Conservation (phyloP, 331 rosid species). For the Telfairia occidentalis region DNA sequence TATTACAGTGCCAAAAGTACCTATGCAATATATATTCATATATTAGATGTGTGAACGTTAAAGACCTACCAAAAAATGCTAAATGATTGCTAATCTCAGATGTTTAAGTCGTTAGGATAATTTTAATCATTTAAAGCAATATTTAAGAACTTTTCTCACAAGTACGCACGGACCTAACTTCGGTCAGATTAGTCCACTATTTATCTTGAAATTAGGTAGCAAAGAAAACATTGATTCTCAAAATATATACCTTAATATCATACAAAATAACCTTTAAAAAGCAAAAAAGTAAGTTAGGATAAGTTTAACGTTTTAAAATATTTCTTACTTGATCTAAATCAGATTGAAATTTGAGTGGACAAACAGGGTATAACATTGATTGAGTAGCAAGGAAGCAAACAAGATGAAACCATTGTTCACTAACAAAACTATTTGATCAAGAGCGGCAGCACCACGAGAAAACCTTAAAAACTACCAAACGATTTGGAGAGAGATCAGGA, state of each 20-base stretch:
- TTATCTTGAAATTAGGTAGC: neutral
- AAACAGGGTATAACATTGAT: neutral
- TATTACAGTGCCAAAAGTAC: conserved; percentile 65
- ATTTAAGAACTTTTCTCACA: neutral
- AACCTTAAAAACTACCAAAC: neutral
- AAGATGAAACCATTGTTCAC: neutral
- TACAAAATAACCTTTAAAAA: neutral
- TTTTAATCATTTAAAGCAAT: neutral
- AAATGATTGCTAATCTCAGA: neutral
- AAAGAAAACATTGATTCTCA: neutral
- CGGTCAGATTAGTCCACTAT: neutral
- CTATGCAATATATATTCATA: conserved; percentile 23
- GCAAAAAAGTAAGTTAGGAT: neutral
- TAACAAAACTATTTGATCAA: neutral
- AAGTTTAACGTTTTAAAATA: neutral
- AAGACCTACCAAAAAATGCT: neutral
- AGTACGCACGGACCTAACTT: neutral
- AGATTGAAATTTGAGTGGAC: neutral
- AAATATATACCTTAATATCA: neutral
- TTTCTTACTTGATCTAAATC: neutral
- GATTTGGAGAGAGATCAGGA: neutral
- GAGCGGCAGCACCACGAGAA: neutral
- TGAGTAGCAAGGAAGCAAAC: neutral
- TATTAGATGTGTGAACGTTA: neutral
- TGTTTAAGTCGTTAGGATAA: neutral